A percentile compares a stretch with the other conserved stretches of the same genome.
Conservation (phyloP, 1,284 basidiomycete species). For the Rhodotorula glutinis region DNA sequence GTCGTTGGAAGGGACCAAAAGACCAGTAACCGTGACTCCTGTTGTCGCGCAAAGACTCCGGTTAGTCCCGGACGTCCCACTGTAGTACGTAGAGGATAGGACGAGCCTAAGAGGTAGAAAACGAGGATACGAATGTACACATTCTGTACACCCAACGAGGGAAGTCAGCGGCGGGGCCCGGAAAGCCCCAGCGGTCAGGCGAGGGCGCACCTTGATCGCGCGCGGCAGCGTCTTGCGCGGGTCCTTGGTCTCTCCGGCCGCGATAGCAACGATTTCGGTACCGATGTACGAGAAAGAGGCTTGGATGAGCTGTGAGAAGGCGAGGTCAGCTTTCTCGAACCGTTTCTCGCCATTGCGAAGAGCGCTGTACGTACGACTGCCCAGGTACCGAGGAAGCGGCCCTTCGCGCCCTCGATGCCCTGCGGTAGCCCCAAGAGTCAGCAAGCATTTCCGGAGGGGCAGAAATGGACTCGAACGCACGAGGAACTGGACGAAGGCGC, state of each 20-base stretch:
- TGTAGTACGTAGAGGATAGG: neutral
- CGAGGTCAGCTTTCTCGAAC: neutral
- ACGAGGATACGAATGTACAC: conserved; percentile 68
- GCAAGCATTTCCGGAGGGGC: no score
- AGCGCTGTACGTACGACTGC: neutral
- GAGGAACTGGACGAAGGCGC: conserved; percentile 39
- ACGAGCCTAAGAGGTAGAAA: neutral
- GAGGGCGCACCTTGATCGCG: conserved; percentile 46
- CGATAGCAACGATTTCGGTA: conserved; percentile 81
- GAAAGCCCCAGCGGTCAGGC: no score
- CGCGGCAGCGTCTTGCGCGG: conserved; percentile 60
- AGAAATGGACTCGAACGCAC: no score
- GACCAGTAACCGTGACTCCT: conserved; percentile 43
- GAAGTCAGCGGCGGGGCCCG: neutral
- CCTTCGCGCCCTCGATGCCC: conserved; percentile 52
- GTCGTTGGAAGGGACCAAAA: conserved; percentile 66
- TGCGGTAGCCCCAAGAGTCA: no score
- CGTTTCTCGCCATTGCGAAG: no score
- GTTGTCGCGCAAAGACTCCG: conserved; percentile 38
- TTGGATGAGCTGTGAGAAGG: conserved; percentile 28
- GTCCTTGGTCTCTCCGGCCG: conserved; percentile 57
- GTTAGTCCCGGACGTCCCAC: neutral
- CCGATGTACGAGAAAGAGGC: conserved; percentile 76
- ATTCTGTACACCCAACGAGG: conserved; percentile 54
- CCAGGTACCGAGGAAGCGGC: conserved; percentile 41